A percentile compares a stretch with the other conserved stretches of the same genome.
Evolutionary conservation across 202 grass and related monocot species (phyloP).

Genomic region (Schoenoplectus tabernaemontani): DNA sequence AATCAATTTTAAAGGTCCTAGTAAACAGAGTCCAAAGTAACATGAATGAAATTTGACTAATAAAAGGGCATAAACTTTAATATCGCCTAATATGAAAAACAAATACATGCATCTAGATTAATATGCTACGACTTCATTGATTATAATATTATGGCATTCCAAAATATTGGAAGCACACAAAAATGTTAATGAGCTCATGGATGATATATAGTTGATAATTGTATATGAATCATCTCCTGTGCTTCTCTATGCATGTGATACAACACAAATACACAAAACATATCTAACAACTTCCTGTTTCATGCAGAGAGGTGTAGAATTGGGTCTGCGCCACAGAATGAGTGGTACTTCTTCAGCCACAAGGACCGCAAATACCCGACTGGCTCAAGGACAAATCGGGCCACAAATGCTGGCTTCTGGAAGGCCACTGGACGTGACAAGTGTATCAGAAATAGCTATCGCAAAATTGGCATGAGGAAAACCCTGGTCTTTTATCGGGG

Average conservation of each 20-base stretch:
- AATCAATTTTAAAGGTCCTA: background rate
- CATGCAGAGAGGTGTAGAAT: conserved; percentile 76
- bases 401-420: conserved; percentile 88
- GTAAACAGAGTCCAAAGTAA: background rate
- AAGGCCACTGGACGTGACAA: conserved; percentile 96
- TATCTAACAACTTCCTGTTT: background rate
- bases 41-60: background rate
- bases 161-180: no score
- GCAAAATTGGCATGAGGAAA: conserved; percentile 97
- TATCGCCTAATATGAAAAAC: background rate
- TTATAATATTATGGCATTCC: no score
- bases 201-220: no score
- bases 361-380: conserved; percentile 60
- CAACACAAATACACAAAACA: background rate
- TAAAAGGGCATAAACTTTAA: background rate
- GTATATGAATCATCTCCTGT: background rate
- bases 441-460: conserved; percentile 96
- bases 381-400: conserved; percentile 86
- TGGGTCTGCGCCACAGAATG: conserved; percentile 75
- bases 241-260: background rate
- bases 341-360: conserved; percentile 61
- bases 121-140: background rate
- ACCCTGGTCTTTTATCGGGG: conserved; percentile 98
- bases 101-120: background rate
- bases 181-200: no score